phyloP scores from a whole-genome alignment of 441 rosid genomes.

The Dalechampia spathulata region DNA sequence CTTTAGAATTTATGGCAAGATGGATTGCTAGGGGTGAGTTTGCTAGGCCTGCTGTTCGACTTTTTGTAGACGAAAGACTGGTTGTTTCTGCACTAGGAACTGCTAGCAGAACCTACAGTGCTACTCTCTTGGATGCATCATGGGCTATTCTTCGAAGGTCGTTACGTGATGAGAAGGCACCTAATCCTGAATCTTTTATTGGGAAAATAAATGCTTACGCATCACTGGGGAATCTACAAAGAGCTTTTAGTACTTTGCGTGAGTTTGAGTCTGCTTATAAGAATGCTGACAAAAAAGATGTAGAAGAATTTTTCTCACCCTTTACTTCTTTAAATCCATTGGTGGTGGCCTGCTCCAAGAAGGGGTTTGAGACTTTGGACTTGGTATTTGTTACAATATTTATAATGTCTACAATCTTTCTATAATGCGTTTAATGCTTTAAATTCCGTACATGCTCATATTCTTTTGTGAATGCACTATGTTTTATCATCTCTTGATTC shows the following conservation, averaged over 20 bases:
- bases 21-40: conserved; percentile 73
- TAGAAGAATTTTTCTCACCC: conserved; percentile 78
- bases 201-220: conserved; percentile 80
- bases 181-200: conserved; percentile 63
- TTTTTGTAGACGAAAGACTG: conserved; percentile 82
- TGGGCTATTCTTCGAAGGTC: conserved; percentile 67
- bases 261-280: conserved; percentile 68
- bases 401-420: neutral
- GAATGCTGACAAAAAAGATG: conserved; percentile 29
- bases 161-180: conserved; percentile 56
- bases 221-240: conserved; percentile 66
- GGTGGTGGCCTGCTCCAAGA: conserved; percentile 78
- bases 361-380: conserved; percentile 88
- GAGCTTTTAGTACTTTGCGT: conserved; percentile 57
- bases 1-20: conserved; percentile 76
- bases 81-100: conserved; percentile 69
- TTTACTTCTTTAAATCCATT: conserved; percentile 71
- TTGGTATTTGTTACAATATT: conserved; percentile 34
- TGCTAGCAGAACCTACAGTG: conserved; percentile 68
- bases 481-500: neutral
- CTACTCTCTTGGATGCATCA: conserved; percentile 68
- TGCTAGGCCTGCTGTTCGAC: conserved; percentile 46
- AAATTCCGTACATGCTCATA: neutral
- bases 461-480: neutral
- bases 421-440: neutral